Evolutionary conservation across 495 filamentous ascomycete species (phyloP).

Genomic region (Corynascus novoguineensis): DNA sequence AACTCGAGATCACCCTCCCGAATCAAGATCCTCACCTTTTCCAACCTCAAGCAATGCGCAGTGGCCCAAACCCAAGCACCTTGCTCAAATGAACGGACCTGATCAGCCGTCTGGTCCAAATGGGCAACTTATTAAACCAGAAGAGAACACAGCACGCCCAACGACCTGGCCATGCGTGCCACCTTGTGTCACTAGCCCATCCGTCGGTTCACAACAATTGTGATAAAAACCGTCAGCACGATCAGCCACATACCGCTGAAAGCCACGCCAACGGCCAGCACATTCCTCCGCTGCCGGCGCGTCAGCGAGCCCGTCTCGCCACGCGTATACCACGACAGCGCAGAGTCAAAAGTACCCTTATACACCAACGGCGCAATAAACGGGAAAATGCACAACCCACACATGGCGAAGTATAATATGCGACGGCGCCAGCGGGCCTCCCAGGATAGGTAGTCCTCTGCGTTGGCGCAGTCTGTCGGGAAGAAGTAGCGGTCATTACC

Average conservation of each 20-base stretch:
- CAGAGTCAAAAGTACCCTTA: conserved; percentile 23
- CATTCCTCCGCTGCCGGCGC: conserved; percentile 23
- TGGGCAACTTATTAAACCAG: no score
- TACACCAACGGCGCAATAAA: conserved; percentile 32
- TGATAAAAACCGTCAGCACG: conserved; percentile 6
- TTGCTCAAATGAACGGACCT: no score
- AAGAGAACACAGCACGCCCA: neutral
- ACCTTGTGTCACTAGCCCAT: neutral
- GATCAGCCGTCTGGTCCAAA: no score
- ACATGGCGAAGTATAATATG: conserved; percentile 28
- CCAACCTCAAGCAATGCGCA: no score
- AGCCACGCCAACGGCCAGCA: conserved; percentile 21
- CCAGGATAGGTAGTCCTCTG: conserved; percentile 26
- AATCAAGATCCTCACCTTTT: no score
- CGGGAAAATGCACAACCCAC: conserved; percentile 28
- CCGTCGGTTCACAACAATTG: neutral
- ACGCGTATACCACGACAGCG: conserved; percentile 31
- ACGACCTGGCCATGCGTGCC: no score
- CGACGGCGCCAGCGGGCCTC: conserved; percentile 20
- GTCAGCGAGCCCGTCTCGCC: conserved; percentile 30
- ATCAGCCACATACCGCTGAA: conserved; percentile 19
- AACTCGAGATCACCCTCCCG: neutral
- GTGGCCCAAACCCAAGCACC: neutral
- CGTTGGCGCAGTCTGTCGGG: conserved; percentile 4
- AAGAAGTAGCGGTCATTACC: neutral